Base-by-base conservation (phyloP, 2,329 filamentous ascomycete genomes). In the Ophidiomyces ophidiicola region DNA sequence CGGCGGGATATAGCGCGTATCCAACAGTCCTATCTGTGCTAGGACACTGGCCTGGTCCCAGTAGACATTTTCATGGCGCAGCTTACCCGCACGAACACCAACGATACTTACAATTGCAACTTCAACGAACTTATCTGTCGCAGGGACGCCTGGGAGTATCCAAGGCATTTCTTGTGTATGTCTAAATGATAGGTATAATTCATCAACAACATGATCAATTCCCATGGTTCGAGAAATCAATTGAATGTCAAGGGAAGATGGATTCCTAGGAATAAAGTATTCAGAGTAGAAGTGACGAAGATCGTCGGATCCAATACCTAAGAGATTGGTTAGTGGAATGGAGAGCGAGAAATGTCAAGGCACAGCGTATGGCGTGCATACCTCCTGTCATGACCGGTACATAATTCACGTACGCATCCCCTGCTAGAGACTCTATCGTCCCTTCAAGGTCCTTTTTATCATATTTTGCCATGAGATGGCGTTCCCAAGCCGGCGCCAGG, bases 31-130 rank as follows among this genome's bases (percentile, higher is more conserved):
- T 3, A 74, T 60, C 52, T 78, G 74, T 38, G 75, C 67, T 39
- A 78, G 54, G 21, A 78, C 73, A 42, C 62, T 69, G 5, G 74
- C 73, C 50, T 78, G 74, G 48, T 78, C 74, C 74, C 74, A 78
- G 47, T 77, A 76, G 4, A 76, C 52, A 40, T 71, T 65, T 49
- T 76, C 72, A 34, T 66, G 67, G 51, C 63, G 67, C 19, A 73
- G 45, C 46, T 67, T 70, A 0, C 63, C 67, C 0, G 63, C 70
- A 8, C 67, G 52, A 39, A 77, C 59, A 20, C 66, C 66, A 2
- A 76, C 71, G 6, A 78, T 69, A 37, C 63, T 70, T 1, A 78
- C 68, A 1, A 78, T 53, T 0, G 71, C 65, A 2, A 74, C 61
- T 49, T 78, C 72, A 1, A 78, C 71, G 29, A 64, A 63, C 39